Base-by-base conservation (phyloP, 192 early-diverging fungal genomes). In the Chytriomyces confervae region DNA sequence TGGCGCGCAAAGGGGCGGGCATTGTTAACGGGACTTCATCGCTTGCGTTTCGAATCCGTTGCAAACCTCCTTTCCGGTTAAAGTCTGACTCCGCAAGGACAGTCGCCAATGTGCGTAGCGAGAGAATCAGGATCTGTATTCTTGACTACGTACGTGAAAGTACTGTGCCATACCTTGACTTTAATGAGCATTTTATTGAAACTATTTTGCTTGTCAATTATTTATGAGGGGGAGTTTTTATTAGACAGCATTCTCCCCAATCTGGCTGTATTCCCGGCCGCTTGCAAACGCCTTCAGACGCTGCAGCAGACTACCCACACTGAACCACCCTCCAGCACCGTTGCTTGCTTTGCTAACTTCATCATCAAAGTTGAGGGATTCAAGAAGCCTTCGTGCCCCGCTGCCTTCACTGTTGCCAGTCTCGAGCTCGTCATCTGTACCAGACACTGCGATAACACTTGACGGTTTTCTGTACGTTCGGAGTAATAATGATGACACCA, bases 31-130 rank as follows among this genome's bases (percentile, higher is more conserved):
- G 23, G 29, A 3, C 27, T 46, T 45, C 13, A 6, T 45, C 1
- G 23, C 44, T 16, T 10, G n/a, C 57, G 6, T 10, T 57, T 48
- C 29, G 36, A 43, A 7, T 9, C 60, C 29, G n/a, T 44, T 64
- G 60, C 84, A 79, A 90, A 93, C 94, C 86, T 94, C 92, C 81
- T 92, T 94, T 68, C 94, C 94, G 7, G 93, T 94, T 70, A 96
- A 89, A 6, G 93, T 96, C 94, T 95, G 62, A 20, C 20, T 60
- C 20, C 20, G 53, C 20, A 18, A 18, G 13, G 1, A 13, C 53
- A 13, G 16, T 13, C 13, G 1, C 20, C 16, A 18, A 60, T 1
- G 4, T 20, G 24, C 20, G 13, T 4, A 20, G 13, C 53, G 24
- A 6, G 9, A 73, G 43, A 69, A 44, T 7, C 66, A 62, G 6